A percentile compares a stretch with the other conserved stretches of the same genome.
These are phyloP conservation scores for Cyberlindnera xishuangbannaensis DNA, from an alignment of 805 yeast species.

Conservation along the genomic window DNA sequence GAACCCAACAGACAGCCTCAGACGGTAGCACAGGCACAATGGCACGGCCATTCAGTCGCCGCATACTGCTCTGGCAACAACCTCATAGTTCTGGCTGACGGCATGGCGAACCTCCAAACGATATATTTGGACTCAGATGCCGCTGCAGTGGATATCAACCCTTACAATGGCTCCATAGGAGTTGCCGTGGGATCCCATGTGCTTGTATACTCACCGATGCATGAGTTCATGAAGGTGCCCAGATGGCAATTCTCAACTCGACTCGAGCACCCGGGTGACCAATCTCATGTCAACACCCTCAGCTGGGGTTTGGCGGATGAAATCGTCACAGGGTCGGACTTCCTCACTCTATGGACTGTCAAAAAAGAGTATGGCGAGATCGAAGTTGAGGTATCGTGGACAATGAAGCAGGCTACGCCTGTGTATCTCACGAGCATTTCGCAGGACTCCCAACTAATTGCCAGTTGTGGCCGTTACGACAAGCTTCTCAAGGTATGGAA, in stretches of 20 bases:
- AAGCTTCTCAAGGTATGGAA: constrained; percentile 73
- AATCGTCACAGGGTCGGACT: constrained; percentile 53
- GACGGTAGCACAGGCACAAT: constrained; percentile 51
- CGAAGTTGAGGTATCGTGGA: constrained; percentile 30
- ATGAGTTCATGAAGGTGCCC: constrained; percentile 36
- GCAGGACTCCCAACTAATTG: constrained; percentile 61
- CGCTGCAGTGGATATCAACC: constrained; percentile 56
- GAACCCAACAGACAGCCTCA: constrained; percentile 60
- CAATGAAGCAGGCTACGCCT: constrained; percentile 52
- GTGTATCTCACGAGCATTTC: constrained; percentile 54
- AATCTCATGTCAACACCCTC: constrained; percentile 35
- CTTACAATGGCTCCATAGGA: constrained; percentile 55
- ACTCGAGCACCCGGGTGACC: constrained; percentile 24
- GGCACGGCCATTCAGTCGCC: constrained; percentile 61
- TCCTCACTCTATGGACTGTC: constrained; percentile 48
- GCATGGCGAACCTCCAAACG: constrained; percentile 61
- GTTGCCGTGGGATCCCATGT: constrained; percentile 42
- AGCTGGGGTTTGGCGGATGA: constrained; percentile 56
- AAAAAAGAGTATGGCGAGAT: constrained; percentile 39
- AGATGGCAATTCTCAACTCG: constrained; percentile 39
- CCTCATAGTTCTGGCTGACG: constrained; percentile 56
- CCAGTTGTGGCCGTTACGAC: constrained; percentile 59
- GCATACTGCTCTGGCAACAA: constrained; percentile 84
- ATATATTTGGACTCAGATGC: constrained; percentile 66
- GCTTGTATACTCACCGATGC: constrained; percentile 49